Conservation (phyloP, 1,284 basidiomycete species). For the Veloboletus limbatus region DNA sequence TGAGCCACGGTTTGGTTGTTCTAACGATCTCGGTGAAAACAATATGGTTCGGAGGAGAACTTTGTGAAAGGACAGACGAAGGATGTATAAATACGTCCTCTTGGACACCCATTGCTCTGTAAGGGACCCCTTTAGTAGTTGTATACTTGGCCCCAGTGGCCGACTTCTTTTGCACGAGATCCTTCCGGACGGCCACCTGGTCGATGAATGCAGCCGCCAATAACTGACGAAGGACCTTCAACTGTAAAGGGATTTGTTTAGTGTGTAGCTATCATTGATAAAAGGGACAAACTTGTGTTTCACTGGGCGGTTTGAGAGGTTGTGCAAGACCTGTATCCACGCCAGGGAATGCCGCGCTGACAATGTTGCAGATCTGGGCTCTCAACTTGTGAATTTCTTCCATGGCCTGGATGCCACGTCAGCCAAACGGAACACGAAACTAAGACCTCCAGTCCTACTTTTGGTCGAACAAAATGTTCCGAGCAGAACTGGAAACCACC, state of each 20-base stretch:
- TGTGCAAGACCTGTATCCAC: conserved; percentile 56
- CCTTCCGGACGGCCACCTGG: conserved; percentile 91
- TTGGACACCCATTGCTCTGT: conserved; percentile 76
- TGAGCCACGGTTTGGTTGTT: conserved; percentile 76
- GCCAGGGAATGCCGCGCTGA: conserved; percentile 66
- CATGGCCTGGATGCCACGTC: conserved; percentile 72
- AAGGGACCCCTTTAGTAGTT: conserved; percentile 79
- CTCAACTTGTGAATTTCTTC: conserved; percentile 99
- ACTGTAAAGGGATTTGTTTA: conserved; percentile 40
- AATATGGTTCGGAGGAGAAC: conserved; percentile 82
- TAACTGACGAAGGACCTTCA: conserved; percentile 90
- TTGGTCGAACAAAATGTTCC: conserved; percentile 88
- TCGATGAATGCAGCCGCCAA: conserved; percentile 92
- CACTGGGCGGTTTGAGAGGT: conserved; percentile 69
- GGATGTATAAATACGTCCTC: conserved; percentile 96
- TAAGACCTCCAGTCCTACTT: conserved; percentile 49
- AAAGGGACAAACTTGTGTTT: conserved; percentile 57
- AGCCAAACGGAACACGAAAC: neutral
- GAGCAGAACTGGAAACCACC: conserved; percentile 79
- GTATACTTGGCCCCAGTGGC: conserved; percentile 68
- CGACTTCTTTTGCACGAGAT: conserved; percentile 61
- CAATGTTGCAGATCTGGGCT: conserved; percentile 83
- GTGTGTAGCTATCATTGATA: neutral
- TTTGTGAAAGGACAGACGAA: conserved; percentile 73
- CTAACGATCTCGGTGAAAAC: conserved; percentile 82